phyloP scores from a whole-genome alignment of 495 filamentous ascomycete genomes.

The Venustampulla echinocandica region DNA sequence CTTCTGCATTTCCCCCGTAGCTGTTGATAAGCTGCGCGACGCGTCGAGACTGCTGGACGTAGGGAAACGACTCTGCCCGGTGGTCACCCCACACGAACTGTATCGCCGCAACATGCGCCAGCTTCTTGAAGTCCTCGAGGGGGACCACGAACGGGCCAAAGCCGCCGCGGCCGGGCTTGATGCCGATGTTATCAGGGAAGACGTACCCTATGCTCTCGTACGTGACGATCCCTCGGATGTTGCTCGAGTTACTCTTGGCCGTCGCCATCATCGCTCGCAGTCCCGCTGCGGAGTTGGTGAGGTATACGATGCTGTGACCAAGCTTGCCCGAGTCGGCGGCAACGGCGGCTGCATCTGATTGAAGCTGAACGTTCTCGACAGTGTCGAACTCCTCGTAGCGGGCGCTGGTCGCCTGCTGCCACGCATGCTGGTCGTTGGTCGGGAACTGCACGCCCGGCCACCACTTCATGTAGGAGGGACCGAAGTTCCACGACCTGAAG shows the following conservation, averaged over 20 bases:
- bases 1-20: slow-evolving; percentile 37
- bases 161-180: slow-evolving; percentile 24
- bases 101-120: slow-evolving; percentile 31
- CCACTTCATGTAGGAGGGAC: slow-evolving; percentile 29
- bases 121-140: slow-evolving; percentile 37
- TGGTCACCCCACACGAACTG: slow-evolving; percentile 43
- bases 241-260: slow-evolving; percentile 32
- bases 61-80: slow-evolving; percentile 25
- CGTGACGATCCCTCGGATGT: slow-evolving; percentile 39
- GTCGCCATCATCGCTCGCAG: slow-evolving; percentile 36
- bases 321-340: slow-evolving; percentile 38
- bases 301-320: slow-evolving; percentile 34
- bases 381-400: slow-evolving; percentile 39
- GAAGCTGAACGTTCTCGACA: slow-evolving; percentile 29
- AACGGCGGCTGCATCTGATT: slow-evolving; percentile 32
- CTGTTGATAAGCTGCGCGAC: slow-evolving; percentile 34
- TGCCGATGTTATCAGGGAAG: slow-evolving; percentile 33
- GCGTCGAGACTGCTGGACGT: slow-evolving; percentile 25
- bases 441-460: slow-evolving; percentile 40
- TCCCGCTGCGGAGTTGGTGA: slow-evolving; percentile 37
- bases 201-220: slow-evolving; percentile 40
- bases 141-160: slow-evolving; percentile 33
- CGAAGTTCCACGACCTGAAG: slow-evolving; percentile 39
- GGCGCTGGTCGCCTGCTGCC: slow-evolving; percentile 34
- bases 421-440: slow-evolving; percentile 27